Conservation (phyloP, 768 basidiomycete species). For the Amanita thiersii region DNA sequence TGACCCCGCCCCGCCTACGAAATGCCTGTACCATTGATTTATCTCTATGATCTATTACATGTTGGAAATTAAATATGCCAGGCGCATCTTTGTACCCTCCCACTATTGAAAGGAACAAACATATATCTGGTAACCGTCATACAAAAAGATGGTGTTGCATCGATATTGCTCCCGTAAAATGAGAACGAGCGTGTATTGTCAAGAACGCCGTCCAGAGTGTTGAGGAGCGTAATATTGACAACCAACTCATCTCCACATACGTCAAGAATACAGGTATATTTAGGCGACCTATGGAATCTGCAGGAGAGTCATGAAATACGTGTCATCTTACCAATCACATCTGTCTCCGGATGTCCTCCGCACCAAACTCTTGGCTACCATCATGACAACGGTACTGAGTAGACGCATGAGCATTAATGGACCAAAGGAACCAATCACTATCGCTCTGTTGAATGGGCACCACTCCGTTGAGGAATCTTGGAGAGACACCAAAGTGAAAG, state of each 20-base stretch:
- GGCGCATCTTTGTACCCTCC: slow-evolving; percentile 25
- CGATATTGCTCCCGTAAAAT: slow-evolving; percentile 91
- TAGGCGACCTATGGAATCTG: too few relatives aligned
- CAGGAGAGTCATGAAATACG: too few relatives aligned
- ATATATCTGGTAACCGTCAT: slow-evolving; percentile 25
- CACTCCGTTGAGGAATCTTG: slow-evolving; percentile 49
- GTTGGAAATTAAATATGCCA: slow-evolving; percentile 13
- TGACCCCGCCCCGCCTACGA: too few relatives aligned
- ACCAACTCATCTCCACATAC: too few relatives aligned
- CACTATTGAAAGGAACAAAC: slow-evolving; percentile 21
- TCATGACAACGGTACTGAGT: slow-evolving; percentile 19
- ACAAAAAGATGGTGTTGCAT: slow-evolving; percentile 17
- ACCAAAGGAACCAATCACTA: slow-evolving; percentile 26
- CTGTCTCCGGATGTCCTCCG: too few relatives aligned
- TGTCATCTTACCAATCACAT: too few relatives aligned
- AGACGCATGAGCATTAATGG: slow-evolving; percentile 30
- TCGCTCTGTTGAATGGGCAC: slow-evolving; percentile 86
- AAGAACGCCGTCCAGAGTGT: slow-evolving; percentile 91
- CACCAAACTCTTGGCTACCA: slow-evolving; percentile 16
- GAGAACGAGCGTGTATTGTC: slow-evolving; percentile 74
- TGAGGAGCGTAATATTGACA: slow-evolving; percentile 56
- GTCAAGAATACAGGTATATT: too few relatives aligned
- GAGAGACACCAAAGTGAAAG: slow-evolving; percentile 82
- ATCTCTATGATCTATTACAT: not conserved
- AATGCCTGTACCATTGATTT: not conserved